Evolutionary conservation across 257 asterid genomes (phyloP).

Genomic region (Nicotiana tomentosiformis): DNA sequence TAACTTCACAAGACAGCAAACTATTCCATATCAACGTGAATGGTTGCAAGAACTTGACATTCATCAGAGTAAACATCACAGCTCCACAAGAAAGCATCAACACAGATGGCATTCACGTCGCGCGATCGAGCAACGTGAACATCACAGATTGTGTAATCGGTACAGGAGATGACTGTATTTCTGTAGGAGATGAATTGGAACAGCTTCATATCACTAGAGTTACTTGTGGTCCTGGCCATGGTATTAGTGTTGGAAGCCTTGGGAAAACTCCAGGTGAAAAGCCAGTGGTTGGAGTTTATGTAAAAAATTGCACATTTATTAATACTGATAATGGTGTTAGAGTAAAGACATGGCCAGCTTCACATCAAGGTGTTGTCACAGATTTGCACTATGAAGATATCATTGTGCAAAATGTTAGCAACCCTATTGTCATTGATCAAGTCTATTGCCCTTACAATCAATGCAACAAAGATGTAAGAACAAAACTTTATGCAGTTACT

Average conservation of each 20-base stretch:
- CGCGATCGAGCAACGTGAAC: constrained; percentile 16
- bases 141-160: constrained; percentile 15
- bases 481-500: too few species aligned
- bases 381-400: constrained; percentile 23
- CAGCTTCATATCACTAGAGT: constrained; percentile 19
- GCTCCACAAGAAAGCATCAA: constrained; percentile 37
- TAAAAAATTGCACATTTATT: constrained; percentile 25
- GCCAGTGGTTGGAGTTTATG: constrained; percentile 20
- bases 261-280: constrained; percentile 25
- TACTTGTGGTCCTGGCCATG: constrained; percentile 44
- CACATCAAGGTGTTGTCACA: constrained; percentile 19
- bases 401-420: constrained; percentile 28
- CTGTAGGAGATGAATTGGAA: constrained; percentile 28
- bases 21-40: constrained; percentile 31
- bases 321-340: constrained; percentile 31
- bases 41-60: constrained; percentile 25
- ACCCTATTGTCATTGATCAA: constrained; percentile 33
- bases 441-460: constrained; percentile 28
- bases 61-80: constrained; percentile 5
- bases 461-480: constrained; percentile 18
- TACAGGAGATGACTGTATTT: constrained; percentile 43
- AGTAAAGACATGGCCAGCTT: constrained; percentile 30
- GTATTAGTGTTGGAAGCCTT: constrained; percentile 37
- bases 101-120: constrained; percentile 45
- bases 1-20: constrained; percentile 28